Conservation (phyloP, 192 early-diverging fungal genomes). For the Backusella sp. region DNA sequence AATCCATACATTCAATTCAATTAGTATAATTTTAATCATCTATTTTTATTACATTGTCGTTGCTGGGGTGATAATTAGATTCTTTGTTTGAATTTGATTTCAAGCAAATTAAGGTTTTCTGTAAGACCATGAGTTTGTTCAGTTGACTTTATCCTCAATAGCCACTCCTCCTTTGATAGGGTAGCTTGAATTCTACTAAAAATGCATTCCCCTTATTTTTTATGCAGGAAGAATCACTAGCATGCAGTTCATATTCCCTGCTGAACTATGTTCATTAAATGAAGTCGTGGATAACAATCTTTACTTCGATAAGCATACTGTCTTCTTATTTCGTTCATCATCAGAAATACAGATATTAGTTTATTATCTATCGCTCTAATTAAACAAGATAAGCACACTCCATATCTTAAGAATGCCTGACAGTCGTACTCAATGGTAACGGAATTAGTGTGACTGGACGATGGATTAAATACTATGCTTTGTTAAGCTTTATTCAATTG, state of each 20-base stretch:
- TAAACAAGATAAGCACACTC: too few species aligned
- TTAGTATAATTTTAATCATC: too few species aligned
- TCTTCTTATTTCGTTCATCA: background rate
- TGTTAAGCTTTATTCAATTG: too few species aligned
- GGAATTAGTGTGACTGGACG: too few species aligned
- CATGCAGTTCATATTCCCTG: background rate
- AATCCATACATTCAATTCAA: too few species aligned
- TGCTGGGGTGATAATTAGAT: too few species aligned
- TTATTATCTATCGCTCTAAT: too few species aligned
- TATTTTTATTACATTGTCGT: too few species aligned
- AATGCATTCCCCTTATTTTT: background rate
- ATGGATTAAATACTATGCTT: too few species aligned
- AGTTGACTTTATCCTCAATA: background rate
- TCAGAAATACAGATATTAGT: background rate
- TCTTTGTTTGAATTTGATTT: background rate
- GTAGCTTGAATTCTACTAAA: background rate
- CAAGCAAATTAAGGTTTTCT: background rate
- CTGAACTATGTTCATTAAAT: background rate
- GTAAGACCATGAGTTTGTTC: background rate
- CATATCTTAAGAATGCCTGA: too few species aligned
- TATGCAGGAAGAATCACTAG: background rate
- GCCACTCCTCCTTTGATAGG: background rate
- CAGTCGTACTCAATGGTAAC: too few species aligned
- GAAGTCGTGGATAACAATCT: background rate
- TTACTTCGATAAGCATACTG: background rate